Percentiles rank a stretch among this genome's conserved stretches.
These are phyloP conservation scores for Limnanthes douglasii DNA, from an alignment of 345 rosid species.

Conservation along the genomic window DNA sequence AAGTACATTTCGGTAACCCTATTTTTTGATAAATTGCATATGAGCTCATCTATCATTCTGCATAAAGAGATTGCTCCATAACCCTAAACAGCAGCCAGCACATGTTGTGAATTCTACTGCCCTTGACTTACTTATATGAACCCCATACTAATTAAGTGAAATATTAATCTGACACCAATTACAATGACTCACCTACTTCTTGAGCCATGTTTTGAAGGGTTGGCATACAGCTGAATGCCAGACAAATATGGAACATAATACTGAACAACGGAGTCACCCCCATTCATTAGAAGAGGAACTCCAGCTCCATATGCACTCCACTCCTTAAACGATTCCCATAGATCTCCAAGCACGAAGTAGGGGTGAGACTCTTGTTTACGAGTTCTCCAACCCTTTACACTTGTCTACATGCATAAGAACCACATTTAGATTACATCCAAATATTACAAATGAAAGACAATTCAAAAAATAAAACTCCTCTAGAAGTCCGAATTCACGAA, in stretches of 20 bases:
- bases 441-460: too few species aligned
- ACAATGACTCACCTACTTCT: constrained; percentile 32
- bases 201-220: constrained; percentile 27
- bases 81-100: too few species aligned
- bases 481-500: too few species aligned
- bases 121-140: neutral
- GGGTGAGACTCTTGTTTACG: constrained; percentile 14
- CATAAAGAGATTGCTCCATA: too few species aligned
- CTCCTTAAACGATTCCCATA: constrained; percentile 79
- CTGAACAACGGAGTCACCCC: constrained; percentile 59
- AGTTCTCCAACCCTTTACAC: constrained; percentile 16
- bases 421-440: too few species aligned
- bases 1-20: too few species aligned
- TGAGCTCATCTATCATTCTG: too few species aligned
- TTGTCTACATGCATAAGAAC: too few species aligned
- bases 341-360: constrained; percentile 52
- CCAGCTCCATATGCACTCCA: constrained; percentile 98
- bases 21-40: too few species aligned
- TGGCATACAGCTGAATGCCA: constrained; percentile 69
- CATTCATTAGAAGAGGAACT: constrained; percentile 62
- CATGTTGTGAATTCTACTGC: too few species aligned
- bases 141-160: neutral
- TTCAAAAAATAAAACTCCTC: too few species aligned
- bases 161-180: neutral
- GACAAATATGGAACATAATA: constrained; percentile 91